These are phyloP conservation scores for Populus tremula DNA, from an alignment of 345 rosid species.

Conservation along the genomic window DNA sequence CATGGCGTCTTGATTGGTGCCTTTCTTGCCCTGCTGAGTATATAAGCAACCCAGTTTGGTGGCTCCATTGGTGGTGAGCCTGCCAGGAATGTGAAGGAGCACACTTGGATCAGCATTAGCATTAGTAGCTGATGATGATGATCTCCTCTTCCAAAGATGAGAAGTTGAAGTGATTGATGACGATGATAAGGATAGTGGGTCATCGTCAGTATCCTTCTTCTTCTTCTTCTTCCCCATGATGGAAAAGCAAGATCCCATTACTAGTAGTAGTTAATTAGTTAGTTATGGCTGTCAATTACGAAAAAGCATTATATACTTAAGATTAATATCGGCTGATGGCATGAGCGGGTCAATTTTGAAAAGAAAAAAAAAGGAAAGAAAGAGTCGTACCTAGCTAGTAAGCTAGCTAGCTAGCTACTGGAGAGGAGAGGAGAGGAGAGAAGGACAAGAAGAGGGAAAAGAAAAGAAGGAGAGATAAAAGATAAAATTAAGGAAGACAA, in stretches of 20 bases:
- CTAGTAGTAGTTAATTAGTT: background rate
- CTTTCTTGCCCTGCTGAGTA: conserved; percentile 95
- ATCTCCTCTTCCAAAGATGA: conserved; percentile 44
- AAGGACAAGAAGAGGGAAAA: too few species aligned
- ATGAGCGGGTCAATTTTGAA: too few species aligned
- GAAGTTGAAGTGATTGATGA: background rate
- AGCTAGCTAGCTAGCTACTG: too few species aligned
- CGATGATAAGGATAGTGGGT: background rate
- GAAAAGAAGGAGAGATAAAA: too few species aligned
- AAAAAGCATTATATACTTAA: too few species aligned
- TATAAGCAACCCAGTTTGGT: conserved; percentile 65
- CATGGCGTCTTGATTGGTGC: conserved; percentile 98
- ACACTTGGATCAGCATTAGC: conserved; percentile 35
- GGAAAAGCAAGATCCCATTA: background rate
- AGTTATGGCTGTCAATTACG: too few species aligned
- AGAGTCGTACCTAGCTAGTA: too few species aligned
- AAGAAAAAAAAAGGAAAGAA: too few species aligned
- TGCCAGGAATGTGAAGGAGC: conserved; percentile 49
- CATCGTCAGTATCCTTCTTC: conserved; percentile 31
- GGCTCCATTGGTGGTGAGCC: conserved; percentile 58
- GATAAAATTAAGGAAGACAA: too few species aligned
- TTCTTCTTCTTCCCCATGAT: conserved; percentile 20
- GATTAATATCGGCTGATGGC: too few species aligned
- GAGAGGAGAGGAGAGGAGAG: too few species aligned
- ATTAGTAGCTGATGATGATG: conserved; percentile 20